Conservation (phyloP, 768 basidiomycete species). For the Auriscalpium vulgare region DNA sequence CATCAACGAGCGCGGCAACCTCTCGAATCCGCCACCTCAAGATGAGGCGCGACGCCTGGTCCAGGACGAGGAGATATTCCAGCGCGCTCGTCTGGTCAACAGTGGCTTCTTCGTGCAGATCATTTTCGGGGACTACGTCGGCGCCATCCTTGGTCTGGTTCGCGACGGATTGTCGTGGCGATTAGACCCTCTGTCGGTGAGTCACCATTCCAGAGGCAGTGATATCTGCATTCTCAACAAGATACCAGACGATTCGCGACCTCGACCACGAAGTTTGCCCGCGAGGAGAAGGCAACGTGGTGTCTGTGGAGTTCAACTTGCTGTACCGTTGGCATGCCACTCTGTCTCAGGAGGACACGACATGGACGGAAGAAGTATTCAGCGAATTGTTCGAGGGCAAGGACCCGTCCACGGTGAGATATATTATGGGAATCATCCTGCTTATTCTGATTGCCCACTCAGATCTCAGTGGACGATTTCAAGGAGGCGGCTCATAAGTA, state of each 20-base stretch:
- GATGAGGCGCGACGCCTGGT: constrained; percentile 16
- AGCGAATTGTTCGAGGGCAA: not conserved
- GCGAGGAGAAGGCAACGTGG: constrained; percentile 67
- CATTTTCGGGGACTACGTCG: constrained; percentile 67
- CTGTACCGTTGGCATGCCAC: constrained; percentile 30
- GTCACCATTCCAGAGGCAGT: not conserved
- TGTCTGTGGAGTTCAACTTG: constrained; percentile 68
- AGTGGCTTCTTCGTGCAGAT: constrained; percentile 65
- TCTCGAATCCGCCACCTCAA: constrained; percentile 18
- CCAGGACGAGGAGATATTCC: constrained; percentile 76
- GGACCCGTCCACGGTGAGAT: constrained; percentile 4
- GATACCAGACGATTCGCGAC: constrained; percentile 40
- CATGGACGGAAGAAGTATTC: constrained; percentile 5
- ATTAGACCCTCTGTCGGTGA: constrained; percentile 57
- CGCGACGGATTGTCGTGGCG: constrained; percentile 59
- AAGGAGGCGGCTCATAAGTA: constrained; percentile 17
- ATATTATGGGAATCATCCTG: not conserved
- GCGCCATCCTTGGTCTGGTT: constrained; percentile 63
- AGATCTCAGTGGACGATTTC: constrained; percentile 27
- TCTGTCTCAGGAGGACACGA: constrained; percentile 1
- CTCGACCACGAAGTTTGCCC: constrained; percentile 43
- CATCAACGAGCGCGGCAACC: constrained; percentile 59
- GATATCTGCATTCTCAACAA: too few relatives aligned
- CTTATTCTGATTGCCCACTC: constrained; percentile 7
- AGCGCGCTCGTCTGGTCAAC: constrained; percentile 66